phyloP scores from a whole-genome alignment of 768 basidiomycete genomes.

The Amanita fuliginea region DNA sequence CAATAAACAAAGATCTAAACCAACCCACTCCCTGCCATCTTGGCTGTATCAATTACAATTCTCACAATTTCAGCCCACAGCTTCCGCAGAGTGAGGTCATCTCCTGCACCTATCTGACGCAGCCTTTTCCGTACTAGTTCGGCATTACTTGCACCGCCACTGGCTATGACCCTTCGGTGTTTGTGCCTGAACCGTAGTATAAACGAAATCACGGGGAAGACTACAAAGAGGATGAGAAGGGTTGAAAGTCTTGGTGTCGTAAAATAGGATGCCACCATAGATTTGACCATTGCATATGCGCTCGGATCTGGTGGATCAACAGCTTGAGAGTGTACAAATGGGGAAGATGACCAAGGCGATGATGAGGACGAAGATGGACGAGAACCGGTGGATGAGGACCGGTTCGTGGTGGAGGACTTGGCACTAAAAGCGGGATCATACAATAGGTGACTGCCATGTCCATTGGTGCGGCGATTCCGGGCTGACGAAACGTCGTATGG shows the following conservation, averaged over 20 bases:
- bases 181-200: slow-evolving; percentile 33
- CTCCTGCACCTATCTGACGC: slow-evolving; percentile 28
- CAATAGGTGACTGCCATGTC: not conserved
- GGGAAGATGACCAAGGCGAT: slow-evolving; percentile 11
- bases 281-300: slow-evolving; percentile 33
- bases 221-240: slow-evolving; percentile 34
- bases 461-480: slow-evolving; percentile 7
- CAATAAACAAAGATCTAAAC: slow-evolving; percentile 23
- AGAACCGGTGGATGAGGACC: slow-evolving; percentile 15
- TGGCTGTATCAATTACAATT: slow-evolving; percentile 53
- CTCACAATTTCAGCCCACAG: slow-evolving; percentile 42
- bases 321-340: slow-evolving; percentile 12
- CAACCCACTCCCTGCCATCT: slow-evolving; percentile 45
- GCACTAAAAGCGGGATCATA: not conserved
- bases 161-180: slow-evolving; percentile 14
- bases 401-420: slow-evolving; percentile 1
- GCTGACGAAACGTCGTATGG: slow-evolving; percentile 12
- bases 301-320: slow-evolving; percentile 16
- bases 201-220: slow-evolving; percentile 36
- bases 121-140: slow-evolving; percentile 50
- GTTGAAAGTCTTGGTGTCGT: slow-evolving; percentile 36
- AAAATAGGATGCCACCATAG: slow-evolving; percentile 38
- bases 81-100: slow-evolving; percentile 21
- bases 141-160: slow-evolving; percentile 29
- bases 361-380: slow-evolving; percentile 12